Base-by-base conservation (phyloP, 75 land plant species). In the Cunninghamia lanceolata region DNA sequence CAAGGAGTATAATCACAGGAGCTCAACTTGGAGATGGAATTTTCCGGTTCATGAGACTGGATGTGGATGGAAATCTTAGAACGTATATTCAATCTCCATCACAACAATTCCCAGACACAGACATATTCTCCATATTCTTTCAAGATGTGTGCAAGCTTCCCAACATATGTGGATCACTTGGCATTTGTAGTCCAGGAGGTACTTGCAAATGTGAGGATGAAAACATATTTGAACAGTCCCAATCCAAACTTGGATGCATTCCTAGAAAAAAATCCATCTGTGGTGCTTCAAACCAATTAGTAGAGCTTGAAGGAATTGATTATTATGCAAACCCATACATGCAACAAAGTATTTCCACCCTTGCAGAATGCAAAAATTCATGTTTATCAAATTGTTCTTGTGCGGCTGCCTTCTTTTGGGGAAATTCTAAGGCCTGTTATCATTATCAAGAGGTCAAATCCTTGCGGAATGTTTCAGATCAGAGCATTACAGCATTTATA, bases 311-410 rank as follows among this genome's bases (percentile, higher is more conserved):
- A 19, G 86, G 82, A 28, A 71, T 47, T 46, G 83, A 53, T 52
- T 86, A 81, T 84, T 86, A 82, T 86, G 87, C 85, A 17, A 82
- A 86, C 39, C 40, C 83, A 30, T 83, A 36, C 32, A 86, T 36
- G 68, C n/a, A 86, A 43, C 83, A 83, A 19, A 19, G 82, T 34
- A 43, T 15, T 30, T 32, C 85, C 38, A 56, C 30, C 53, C 85
- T 70, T 28, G 74, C 39, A 25, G 4, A 40, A 79, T 95, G 94
- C 91, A 88, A 90, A 82, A 36, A 32, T 8, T 75, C 88, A 34
- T 95, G 96, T 84, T 25, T 73, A 45, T 21, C 40, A 15, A 95
- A 95, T 84, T 95, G 95, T 85, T 95, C 95, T 4, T 95, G 95
- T 85, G 74, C 78, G 40, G 93, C 91, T 54, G n/a, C 91, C 84